Evolutionary conservation across 108 stramenopile genomes (phyloP).

Genomic region (Pseudonitzschia pungens): DNA sequence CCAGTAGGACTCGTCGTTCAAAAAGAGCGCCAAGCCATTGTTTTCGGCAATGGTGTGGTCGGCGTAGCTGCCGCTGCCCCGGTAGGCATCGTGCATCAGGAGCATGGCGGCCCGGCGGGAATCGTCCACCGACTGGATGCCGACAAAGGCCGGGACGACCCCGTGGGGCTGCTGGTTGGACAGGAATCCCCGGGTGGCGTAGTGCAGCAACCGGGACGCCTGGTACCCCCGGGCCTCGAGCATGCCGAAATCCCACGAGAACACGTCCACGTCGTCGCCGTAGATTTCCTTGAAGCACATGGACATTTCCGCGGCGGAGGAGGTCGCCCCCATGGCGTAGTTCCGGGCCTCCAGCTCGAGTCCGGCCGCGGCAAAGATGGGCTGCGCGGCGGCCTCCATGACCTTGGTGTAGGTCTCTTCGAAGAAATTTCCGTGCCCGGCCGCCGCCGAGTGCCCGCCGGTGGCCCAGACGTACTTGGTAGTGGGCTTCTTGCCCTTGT

Average conservation of each 20-base stretch:
- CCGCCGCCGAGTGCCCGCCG: constrained; percentile 70
- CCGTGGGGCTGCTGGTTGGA: constrained; percentile 5
- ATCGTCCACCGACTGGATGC: not conserved
- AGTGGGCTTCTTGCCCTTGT: not conserved
- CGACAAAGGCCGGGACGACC: constrained; percentile 32
- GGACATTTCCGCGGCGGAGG: constrained; percentile 3
- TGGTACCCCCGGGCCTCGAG: constrained; percentile 19
- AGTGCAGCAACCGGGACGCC: constrained; percentile 15
- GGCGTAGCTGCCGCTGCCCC: not conserved
- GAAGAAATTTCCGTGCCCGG: constrained; percentile 73
- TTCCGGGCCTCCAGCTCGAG: constrained; percentile 55
- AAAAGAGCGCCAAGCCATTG: constrained; percentile 23
- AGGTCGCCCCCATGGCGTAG: constrained; percentile 35
- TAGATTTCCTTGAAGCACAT: constrained; percentile 56
- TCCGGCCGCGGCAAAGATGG: constrained; percentile 46
- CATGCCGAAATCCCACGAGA: constrained; percentile 61
- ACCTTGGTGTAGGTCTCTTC: constrained; percentile 66
- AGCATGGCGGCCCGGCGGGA: not conserved
- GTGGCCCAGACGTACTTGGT: constrained; percentile 50
- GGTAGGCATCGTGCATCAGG: constrained; percentile 7
- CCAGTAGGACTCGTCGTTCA: not conserved
- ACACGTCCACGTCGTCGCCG: constrained; percentile 61
- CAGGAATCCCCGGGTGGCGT: constrained; percentile 6
- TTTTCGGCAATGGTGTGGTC: not conserved
- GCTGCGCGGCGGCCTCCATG: constrained; percentile 34